phyloP scores from a whole-genome alignment of 1,284 basidiomycete genomes.

The Naganishia liquefaciens region DNA sequence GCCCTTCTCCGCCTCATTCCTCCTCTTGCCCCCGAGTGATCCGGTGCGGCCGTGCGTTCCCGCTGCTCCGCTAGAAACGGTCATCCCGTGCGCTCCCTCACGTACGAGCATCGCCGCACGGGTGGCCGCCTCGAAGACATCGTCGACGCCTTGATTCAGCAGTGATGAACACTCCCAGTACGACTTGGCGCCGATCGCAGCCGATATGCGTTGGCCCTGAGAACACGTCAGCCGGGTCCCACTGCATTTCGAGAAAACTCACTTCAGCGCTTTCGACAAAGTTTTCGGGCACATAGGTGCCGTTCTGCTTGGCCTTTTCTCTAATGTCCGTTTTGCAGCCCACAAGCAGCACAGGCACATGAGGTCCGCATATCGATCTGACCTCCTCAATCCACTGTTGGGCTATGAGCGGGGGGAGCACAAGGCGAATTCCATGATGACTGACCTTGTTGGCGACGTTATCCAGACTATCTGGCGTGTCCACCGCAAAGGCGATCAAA shows the following conservation, averaged over 20 bases:
- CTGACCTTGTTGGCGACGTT: conserved; percentile 88
- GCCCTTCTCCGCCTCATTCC: conserved; percentile 25
- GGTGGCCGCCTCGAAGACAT: conserved; percentile 92
- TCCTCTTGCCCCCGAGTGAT: conserved; percentile 27
- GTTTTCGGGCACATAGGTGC: conserved; percentile 46
- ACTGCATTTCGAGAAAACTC: conserved; percentile 33
- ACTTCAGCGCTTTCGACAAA: conserved; percentile 54
- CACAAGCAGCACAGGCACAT: conserved; percentile 59
- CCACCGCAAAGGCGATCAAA: conserved; percentile 93
- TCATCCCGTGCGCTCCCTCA: conserved; percentile 61
- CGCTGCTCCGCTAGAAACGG: conserved; percentile 4
- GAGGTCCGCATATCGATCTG: conserved; percentile 76
- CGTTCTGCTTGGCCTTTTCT: conserved; percentile 54
- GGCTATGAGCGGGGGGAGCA: background rate
- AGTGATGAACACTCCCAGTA: conserved; percentile 93
- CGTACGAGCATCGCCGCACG: conserved; percentile 91
- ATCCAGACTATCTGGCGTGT: conserved; percentile 93
- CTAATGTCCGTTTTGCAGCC: conserved; percentile 59
- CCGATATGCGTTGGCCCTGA: conserved; percentile 74
- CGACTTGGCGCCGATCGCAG: conserved; percentile 77
- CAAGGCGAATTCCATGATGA: background rate
- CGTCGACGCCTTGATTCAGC: conserved; percentile 88
- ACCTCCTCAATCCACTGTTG: conserved; percentile 95
- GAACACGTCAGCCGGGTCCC: background rate
- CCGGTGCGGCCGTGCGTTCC: conserved; percentile 20